These are phyloP conservation scores for Termitomyces titanicus DNA, from an alignment of 768 basidiomycete genomes.

Conservation along the genomic window DNA sequence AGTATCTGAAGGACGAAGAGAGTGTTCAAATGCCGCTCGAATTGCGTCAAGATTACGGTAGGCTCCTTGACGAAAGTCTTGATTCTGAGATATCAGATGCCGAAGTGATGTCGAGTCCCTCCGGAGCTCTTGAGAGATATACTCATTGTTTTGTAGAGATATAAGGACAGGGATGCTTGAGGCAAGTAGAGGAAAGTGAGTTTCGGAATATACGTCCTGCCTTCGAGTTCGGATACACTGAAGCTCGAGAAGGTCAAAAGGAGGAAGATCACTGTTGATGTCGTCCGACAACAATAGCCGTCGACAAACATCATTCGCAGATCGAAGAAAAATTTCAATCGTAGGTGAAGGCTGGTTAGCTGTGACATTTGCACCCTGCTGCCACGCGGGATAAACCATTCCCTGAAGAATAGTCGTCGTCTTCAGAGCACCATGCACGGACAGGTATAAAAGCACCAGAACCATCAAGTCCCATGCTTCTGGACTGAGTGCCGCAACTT, in stretches of 20 bases:
- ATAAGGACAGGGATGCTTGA: slow-evolving; percentile 67
- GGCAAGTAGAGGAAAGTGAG: slow-evolving; percentile 63
- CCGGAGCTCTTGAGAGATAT: slow-evolving; percentile 49
- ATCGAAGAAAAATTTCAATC: slow-evolving; percentile 50
- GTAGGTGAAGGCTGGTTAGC: slow-evolving; percentile 33
- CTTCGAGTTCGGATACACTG: slow-evolving; percentile 70
- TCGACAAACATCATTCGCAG: slow-evolving; percentile 62
- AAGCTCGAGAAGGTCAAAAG: slow-evolving; percentile 55
- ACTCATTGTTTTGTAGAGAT: slow-evolving; percentile 59
- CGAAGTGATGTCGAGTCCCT: slow-evolving; percentile 49
- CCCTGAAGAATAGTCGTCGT: slow-evolving; percentile 72
- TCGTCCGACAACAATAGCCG: slow-evolving; percentile 56
- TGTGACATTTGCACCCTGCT: slow-evolving; percentile 41
- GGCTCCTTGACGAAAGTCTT: slow-evolving; percentile 71
- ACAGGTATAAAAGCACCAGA: slow-evolving; percentile 59
- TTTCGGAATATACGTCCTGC: slow-evolving; percentile 61
- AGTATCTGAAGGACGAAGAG: slow-evolving; percentile 45
- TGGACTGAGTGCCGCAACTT: slow-evolving; percentile 52
- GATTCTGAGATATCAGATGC: slow-evolving; percentile 52
- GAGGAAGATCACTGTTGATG: slow-evolving; percentile 33
- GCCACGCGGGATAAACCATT: slow-evolving; percentile 79
- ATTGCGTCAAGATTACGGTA: slow-evolving; percentile 74
- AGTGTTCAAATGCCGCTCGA: slow-evolving; percentile 63
- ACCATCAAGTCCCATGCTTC: slow-evolving; percentile 69
- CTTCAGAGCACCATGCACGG: slow-evolving; percentile 62